Conservation (phyloP, 805 yeast species). For the Cyberlindnera galapagoensis region DNA sequence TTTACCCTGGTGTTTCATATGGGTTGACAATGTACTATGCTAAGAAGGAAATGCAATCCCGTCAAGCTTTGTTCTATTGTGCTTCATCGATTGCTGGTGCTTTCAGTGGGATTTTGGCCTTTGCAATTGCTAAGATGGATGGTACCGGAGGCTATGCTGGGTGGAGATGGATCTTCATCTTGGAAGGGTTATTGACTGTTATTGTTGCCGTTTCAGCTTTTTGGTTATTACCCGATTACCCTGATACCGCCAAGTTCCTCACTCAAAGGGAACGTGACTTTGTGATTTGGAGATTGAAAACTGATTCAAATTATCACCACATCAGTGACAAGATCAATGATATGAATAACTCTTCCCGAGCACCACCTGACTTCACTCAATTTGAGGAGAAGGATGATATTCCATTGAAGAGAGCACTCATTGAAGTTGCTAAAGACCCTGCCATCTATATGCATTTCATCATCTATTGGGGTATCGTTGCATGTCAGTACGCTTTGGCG, state of each 20-base stretch:
- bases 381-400: conserved; percentile 12
- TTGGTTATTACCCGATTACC: conserved; percentile 15
- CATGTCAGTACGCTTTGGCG: conserved; percentile 14
- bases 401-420: conserved; percentile 6
- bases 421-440: conserved; percentile 10
- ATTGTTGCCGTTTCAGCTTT: conserved; percentile 5
- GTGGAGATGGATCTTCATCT: conserved; percentile 20
- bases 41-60: conserved; percentile 18
- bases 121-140: conserved; percentile 18
- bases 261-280: conserved; percentile 13
- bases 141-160: conserved; percentile 12
- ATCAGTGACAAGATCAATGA: conserved; percentile 3
- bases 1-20: conserved; percentile 15
- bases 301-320: conserved; percentile 7
- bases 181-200: conserved; percentile 16
- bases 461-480: conserved; percentile 11
- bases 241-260: conserved; percentile 15
- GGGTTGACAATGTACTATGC: conserved; percentile 22
- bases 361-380: conserved; percentile 5
- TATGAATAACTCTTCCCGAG: conserved; percentile 6
- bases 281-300: conserved; percentile 9
- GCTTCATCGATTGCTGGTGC: conserved; percentile 19
- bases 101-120: conserved; percentile 20
- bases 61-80: conserved; percentile 21
- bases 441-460: conserved; percentile 9